phyloP scores from a whole-genome alignment of 2,329 filamentous ascomycete genomes.

The Cladosporium velox region DNA sequence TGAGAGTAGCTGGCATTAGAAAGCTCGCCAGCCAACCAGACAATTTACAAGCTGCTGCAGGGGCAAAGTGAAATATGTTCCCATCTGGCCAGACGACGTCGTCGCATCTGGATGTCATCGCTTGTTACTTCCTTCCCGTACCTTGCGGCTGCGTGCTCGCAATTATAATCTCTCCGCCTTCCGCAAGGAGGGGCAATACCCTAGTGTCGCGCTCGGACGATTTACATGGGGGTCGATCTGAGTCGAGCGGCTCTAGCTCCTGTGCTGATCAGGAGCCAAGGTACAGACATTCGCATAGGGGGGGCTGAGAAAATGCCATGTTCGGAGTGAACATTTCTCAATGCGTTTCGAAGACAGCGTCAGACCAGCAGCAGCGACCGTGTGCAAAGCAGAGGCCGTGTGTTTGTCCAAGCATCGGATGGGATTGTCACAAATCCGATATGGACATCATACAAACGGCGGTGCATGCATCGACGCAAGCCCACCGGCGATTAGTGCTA shows the following conservation, averaged over 20 bases:
- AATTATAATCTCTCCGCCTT: neutral
- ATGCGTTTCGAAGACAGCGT: conserved; percentile 2
- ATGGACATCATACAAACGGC: conserved; percentile 11
- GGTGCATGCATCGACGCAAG: conserved; percentile 15
- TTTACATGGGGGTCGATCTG: conserved; percentile 18
- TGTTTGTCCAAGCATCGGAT: conserved; percentile 11
- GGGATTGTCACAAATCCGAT: neutral
- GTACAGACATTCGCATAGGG: neutral
- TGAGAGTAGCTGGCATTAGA: conserved; percentile 6
- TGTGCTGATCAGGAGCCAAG: conserved; percentile 17
- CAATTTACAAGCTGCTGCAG: conserved; percentile 14
- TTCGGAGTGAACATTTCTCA: neutral
- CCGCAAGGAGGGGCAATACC: conserved; percentile 19
- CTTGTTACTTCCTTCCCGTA: conserved; percentile 11
- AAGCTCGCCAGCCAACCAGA: conserved; percentile 9
- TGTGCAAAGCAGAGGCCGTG: conserved; percentile 1
- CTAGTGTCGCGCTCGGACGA: conserved; percentile 17
- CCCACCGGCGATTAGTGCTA: conserved; percentile 13
- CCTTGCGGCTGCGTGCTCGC: conserved; percentile 14
- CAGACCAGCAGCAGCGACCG: conserved; percentile 7
- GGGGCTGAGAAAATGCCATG: conserved; percentile 10
- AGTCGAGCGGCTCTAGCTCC: neutral
- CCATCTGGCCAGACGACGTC: conserved; percentile 10
- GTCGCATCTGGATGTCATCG: neutral
- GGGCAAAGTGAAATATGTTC: conserved; percentile 4